Base-by-base conservation (phyloP, 805 yeast species). In the Saccharomyces paradoxus region DNA sequence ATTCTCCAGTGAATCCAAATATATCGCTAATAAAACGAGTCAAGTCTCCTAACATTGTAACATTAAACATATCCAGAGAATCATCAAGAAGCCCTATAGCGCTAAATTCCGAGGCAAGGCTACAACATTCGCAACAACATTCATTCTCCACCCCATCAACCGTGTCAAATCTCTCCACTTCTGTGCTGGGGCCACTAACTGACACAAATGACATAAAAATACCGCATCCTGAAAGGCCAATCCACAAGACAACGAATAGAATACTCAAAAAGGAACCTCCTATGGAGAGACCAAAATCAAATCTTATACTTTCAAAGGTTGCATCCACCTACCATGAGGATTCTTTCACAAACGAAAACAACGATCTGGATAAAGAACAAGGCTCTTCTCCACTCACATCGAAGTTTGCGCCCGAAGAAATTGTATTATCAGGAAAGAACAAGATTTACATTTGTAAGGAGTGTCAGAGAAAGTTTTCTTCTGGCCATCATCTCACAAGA, bases 401-500 rank as follows among this genome's bases (percentile, higher is more conserved):
- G 12, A 69, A 67, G 47, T 66, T 70, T 37, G 56, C 66, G 2
- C 60, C 66, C 4, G 65, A 64, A 9, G 74, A 70, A 52, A 61
- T 70, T 13, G 58, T 70, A 22, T 59, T 67, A 12, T 66, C 70
- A 6, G 70, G 68, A 41, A 64, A 63, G 50, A 73, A 73, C 13
- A 70, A 69, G 57, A 64, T 67, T 27, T 70, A 70, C 49, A 63
- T 68, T 26, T 70, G 74, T 51, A 69, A 66, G 54, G 71, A 66
- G 51, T 70, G 74, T 60, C 64, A 64, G 31, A 62, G 72, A 49
- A 70, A 69, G 53, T 70, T 70, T 51, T 68, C 72, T 1, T 69
- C 73, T 1, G 74, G 74, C 5, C 74, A 70, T 53, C 74, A 70
- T 58, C 57, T 70, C 28, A 70, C 74, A 41, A 66, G 74, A 50